Base-by-base conservation (phyloP, 306 rosid species). In the Vachellia pachyceras region DNA sequence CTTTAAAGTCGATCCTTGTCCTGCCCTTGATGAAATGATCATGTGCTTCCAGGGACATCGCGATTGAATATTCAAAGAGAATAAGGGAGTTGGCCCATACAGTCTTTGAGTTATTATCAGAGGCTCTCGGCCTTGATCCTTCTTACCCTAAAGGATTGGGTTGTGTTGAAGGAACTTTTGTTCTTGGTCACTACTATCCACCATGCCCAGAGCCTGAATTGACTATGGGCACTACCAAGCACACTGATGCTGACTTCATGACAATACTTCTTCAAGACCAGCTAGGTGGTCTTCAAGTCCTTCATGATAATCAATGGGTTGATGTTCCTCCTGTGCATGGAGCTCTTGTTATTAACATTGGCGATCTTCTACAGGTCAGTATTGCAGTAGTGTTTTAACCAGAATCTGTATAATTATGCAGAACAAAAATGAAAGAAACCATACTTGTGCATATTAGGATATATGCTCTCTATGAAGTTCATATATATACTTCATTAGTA, bases 221-320 rank as follows among this genome's bases (percentile, higher is more conserved):
- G 54, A 83, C 90, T 9, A 22, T 89, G 72, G 89, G 88, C 63
- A 7, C 83, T 13, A 35, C 81, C 41, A 82, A 83, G 20, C 92
- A 89, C 81, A 41, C 90, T 0, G 87, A 89, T 14, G 54, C 18
- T 33, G 50, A 52, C 79, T 87, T 87, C 75, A 47, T 87, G 67
- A 89, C 87, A 5, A 60, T 89, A 42, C 84, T 89, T 82, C 78
- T 87, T 5, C 89, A 89, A 79, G 89, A 89, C 63, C 85, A 87
- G 55, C 54, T 85, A 37, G 86, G 89, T 15, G 89, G 90, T 17
- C 90, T 85, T 55, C 89, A 87, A 78, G 67, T 87, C 57, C 84
- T 85, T 29, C 83, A 76, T 47, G 0, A 76, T 69, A 79, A 85
- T 64, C 72, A 81, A 17, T 89, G 88, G 90, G 45, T 87, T 44